These are phyloP conservation scores for Boletus pseudopeckii DNA, from an alignment of 768 basidiomycete species.

Conservation along the genomic window DNA sequence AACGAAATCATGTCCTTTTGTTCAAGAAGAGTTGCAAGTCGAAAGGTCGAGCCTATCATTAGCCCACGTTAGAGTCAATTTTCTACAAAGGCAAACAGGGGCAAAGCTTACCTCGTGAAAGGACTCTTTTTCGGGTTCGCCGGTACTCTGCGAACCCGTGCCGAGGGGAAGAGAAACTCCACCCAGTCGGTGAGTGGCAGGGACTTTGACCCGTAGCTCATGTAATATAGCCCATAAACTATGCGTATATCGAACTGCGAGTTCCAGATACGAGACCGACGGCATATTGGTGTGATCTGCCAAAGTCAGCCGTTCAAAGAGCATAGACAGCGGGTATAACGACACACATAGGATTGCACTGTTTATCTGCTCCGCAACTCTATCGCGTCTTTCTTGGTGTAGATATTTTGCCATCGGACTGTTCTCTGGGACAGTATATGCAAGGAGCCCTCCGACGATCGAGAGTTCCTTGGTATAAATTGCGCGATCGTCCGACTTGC, in stretches of 20 bases:
- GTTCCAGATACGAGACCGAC: conserved; percentile 59
- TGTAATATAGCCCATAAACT: conserved; percentile 56
- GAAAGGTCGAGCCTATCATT: conserved; percentile 45
- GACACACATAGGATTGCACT: conserved; percentile 77
- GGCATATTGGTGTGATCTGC: conserved; percentile 51
- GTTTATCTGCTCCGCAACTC: conserved; percentile 85
- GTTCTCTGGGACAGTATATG: conserved; percentile 77
- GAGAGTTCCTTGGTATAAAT: conserved; percentile 67
- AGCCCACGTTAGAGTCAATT: not conserved
- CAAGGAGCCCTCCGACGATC: conserved; percentile 74
- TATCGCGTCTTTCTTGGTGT: conserved; percentile 70
- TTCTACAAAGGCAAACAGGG: not conserved
- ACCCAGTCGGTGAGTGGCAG: conserved; percentile 35
- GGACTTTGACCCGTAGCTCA: conserved; percentile 45
- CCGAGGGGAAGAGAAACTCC: conserved; percentile 47
- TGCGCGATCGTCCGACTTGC: conserved; percentile 50
- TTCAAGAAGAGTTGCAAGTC: conserved; percentile 54
- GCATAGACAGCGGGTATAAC: not conserved
- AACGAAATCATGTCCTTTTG: conserved; percentile 37
- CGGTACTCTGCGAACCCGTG: conserved; percentile 18
- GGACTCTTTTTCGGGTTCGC: conserved; percentile 32
- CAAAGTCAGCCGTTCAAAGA: conserved; percentile 2
- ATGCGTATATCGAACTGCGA: conserved; percentile 63
- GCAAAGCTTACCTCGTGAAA: conserved; percentile 35
- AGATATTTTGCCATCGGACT: conserved; percentile 77